A percentile compares a stretch with the other conserved stretches of the same genome.
These are phyloP conservation scores for Fraxinus latifolia DNA, from an alignment of 305 asterid genomes.

Conservation along the genomic window DNA sequence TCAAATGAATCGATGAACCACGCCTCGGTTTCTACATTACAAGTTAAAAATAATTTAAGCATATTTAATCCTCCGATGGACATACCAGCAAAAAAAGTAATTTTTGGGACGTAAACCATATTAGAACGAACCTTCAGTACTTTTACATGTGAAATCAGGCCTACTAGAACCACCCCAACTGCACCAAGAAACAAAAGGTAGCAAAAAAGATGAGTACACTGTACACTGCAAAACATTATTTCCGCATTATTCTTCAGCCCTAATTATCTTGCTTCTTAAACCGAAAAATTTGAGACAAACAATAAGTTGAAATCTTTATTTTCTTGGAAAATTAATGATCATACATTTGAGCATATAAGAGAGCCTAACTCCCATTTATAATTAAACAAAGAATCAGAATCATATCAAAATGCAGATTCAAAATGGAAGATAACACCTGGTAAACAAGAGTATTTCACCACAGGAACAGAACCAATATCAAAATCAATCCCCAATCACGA, in stretches of 20 bases:
- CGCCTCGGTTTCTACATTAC: conserved; percentile 62
- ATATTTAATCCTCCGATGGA: neutral
- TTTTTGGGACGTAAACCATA: neutral
- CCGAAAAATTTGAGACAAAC: neutral
- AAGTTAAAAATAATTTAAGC: neutral
- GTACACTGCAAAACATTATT: neutral
- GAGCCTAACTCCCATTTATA: neutral
- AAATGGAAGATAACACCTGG: neutral
- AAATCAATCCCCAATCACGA: neutral
- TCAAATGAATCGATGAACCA: conserved; percentile 89
- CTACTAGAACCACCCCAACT: conserved; percentile 94
- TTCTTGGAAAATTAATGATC: neutral
- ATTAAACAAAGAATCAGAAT: neutral
- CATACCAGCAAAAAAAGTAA: neutral
- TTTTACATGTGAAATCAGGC: conserved; percentile 77
- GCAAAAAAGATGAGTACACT: conserved; percentile 17
- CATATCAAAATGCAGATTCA: neutral
- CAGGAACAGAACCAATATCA: neutral
- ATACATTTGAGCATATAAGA: neutral
- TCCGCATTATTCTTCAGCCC: neutral
- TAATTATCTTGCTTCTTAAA: neutral
- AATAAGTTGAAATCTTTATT: neutral
- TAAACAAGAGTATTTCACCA: neutral
- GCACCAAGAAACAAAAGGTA: conserved; percentile 27
- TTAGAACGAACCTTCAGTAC: conserved; percentile 56